Percentiles rank a stretch among this genome's conserved stretches.
phyloP scores from a whole-genome alignment of 805 yeast species.

The Lipomyces sp. region DNA sequence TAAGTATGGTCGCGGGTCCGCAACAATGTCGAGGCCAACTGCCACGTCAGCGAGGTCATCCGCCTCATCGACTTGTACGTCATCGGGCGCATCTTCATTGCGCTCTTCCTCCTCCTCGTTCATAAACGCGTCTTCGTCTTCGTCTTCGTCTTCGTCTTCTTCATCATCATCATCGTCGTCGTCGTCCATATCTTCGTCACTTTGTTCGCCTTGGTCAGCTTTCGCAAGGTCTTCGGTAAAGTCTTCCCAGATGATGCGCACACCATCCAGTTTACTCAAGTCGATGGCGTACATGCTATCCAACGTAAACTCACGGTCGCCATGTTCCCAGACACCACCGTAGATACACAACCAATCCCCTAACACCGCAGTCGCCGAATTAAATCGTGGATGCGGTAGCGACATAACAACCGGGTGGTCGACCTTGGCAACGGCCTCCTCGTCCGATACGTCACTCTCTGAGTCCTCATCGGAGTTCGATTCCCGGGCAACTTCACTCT shows the following conservation, averaged over 20 bases:
- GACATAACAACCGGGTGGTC: conserved; percentile 59
- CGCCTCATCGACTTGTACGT: conserved; percentile 54
- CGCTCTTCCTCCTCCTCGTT: conserved; percentile 56
- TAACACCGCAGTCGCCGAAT: conserved; percentile 80
- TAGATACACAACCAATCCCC: conserved; percentile 82
- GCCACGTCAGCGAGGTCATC: conserved; percentile 74
- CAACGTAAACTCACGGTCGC: conserved; percentile 81
- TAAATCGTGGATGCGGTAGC: conserved; percentile 88
- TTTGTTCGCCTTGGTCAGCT: conserved; percentile 47
- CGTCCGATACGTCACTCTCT: conserved; percentile 46
- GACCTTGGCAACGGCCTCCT: conserved; percentile 48
- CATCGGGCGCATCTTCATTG: conserved; percentile 49
- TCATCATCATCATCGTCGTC: conserved; percentile 71
- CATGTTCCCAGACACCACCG: conserved; percentile 90
- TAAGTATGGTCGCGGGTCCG: conserved; percentile 92
- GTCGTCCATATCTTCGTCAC: conserved; percentile 53
- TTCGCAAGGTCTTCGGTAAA: conserved; percentile 55
- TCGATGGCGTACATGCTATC: conserved; percentile 88
- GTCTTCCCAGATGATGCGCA: conserved; percentile 89
- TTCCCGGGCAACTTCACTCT: conserved; percentile 15
- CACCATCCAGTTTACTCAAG: conserved; percentile 83
- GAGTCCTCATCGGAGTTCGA: conserved; percentile 42
- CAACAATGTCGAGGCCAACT: conserved; percentile 62
- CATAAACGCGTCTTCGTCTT: conserved; percentile 43
- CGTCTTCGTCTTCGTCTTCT: conserved; percentile 49